Evolutionary conservation across 768 basidiomycete species (phyloP).

Genomic region (Boletus patriciae): DNA sequence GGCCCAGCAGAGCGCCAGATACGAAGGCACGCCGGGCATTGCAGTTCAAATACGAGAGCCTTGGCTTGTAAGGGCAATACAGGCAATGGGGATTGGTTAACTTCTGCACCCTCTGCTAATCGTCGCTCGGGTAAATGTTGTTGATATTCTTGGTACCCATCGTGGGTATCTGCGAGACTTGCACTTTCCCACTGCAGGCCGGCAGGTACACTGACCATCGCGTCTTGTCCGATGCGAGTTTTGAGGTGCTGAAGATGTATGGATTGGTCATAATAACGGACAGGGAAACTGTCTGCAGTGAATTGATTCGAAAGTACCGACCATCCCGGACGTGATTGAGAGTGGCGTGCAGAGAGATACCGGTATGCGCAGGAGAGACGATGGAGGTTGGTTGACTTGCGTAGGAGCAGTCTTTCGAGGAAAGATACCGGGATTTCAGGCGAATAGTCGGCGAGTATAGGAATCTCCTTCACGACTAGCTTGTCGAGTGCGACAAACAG

Average conservation of each 20-base stretch:
- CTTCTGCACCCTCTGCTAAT: too few species aligned
- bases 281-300: slow-evolving; percentile 28
- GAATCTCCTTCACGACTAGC: slow-evolving; percentile 16
- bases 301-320: slow-evolving; percentile 35
- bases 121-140: too few species aligned
- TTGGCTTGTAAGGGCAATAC: slow-evolving; percentile 16
- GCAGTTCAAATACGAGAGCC: too few species aligned
- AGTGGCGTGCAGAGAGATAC: slow-evolving; percentile 35
- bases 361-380: slow-evolving; percentile 26
- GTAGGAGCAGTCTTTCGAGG: slow-evolving; percentile 27
- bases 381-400: slow-evolving; percentile 27
- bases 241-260: slow-evolving; percentile 20
- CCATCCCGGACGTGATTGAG: slow-evolving; percentile 5
- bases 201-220: background rate
- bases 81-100: slow-evolving; percentile 41
- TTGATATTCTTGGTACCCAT: too few species aligned
- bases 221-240: slow-evolving; percentile 28
- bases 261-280: slow-evolving; percentile 33
- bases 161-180: too few species aligned
- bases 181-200: too few species aligned
- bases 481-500: slow-evolving; percentile 37
- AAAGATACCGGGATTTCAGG: slow-evolving; percentile 29
- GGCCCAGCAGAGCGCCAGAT: slow-evolving; percentile 42
- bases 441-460: slow-evolving; percentile 32
- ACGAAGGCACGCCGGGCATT: slow-evolving; percentile 20